phyloP scores from a whole-genome alignment of 2,329 filamentous ascomycete species.

The Neoarthrinium moseri region DNA sequence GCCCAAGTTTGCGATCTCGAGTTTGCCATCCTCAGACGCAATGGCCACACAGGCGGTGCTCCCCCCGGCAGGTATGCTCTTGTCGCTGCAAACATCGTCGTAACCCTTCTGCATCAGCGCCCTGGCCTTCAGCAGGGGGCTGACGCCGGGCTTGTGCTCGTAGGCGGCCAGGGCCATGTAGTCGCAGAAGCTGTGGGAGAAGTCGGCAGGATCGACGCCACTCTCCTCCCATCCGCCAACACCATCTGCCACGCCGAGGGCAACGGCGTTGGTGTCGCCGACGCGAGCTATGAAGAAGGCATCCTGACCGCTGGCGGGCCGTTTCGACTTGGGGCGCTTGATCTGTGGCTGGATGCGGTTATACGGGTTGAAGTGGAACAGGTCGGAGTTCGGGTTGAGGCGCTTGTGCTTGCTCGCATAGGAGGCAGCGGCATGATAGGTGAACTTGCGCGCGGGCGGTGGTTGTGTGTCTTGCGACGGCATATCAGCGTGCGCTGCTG shows the following conservation, averaged over 20 bases:
- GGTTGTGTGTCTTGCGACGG: conserved; percentile 18
- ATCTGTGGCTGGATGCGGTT: conserved; percentile 54
- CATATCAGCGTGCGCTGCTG: conserved; percentile 18
- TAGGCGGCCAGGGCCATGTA: conserved; percentile 83
- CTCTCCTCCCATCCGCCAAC: conserved; percentile 95
- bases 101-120: conserved; percentile 81
- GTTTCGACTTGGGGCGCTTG: conserved; percentile 53
- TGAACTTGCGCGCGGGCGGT: conserved; percentile 40
- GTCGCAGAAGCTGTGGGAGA: conserved; percentile 89
- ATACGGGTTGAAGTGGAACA: conserved; percentile 71
- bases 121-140: conserved; percentile 55
- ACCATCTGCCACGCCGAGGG: conserved; percentile 89
- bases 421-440: conserved; percentile 71
- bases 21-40: conserved; percentile 66
- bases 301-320: conserved; percentile 86
- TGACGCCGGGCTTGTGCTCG: conserved; percentile 41
- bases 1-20: conserved; percentile 91
- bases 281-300: conserved; percentile 89
- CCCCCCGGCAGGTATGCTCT: conserved; percentile 74
- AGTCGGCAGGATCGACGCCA: conserved; percentile 90
- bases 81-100: conserved; percentile 74
- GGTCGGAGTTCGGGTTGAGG: conserved; percentile 66
- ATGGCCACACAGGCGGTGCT: conserved; percentile 91
- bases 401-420: conserved; percentile 71
- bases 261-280: conserved; percentile 69